Evolutionary conservation across 2,329 filamentous ascomycete species (phyloP).

Genomic region (Pyricularia sp.): DNA sequence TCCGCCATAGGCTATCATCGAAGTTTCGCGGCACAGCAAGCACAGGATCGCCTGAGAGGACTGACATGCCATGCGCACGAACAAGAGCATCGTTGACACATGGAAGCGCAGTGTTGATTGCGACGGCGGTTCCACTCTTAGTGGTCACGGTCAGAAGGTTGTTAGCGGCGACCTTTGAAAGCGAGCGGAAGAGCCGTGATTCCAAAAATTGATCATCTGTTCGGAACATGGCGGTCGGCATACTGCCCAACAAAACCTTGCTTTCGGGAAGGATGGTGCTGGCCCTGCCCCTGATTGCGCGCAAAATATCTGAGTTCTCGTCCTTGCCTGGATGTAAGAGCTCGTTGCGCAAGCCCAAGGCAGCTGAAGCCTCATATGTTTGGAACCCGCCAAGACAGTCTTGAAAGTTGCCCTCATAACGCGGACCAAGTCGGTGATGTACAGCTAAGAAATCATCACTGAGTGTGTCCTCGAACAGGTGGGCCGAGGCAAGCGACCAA

Average conservation of each 20-base stretch:
- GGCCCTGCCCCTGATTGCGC: constrained; percentile 78
- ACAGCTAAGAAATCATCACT: constrained; percentile 91
- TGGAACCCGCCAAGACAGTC: constrained; percentile 93
- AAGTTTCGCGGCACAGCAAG: constrained; percentile 73
- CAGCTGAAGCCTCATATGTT: constrained; percentile 88
- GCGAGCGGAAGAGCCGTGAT: constrained; percentile 62
- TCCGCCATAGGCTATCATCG: constrained; percentile 85
- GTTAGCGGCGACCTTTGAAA: constrained; percentile 63
- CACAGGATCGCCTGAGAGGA: constrained; percentile 75
- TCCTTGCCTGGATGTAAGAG: constrained; percentile 82
- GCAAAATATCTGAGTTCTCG: constrained; percentile 83
- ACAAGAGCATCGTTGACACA: constrained; percentile 84
- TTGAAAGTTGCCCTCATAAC: constrained; percentile 94
- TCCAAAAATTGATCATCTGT: constrained; percentile 74
- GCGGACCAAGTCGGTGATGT: constrained; percentile 78
- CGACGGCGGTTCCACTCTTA: constrained; percentile 67
- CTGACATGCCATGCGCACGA: constrained; percentile 68
- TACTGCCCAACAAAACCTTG: constrained; percentile 73
- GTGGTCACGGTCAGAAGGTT: constrained; percentile 61
- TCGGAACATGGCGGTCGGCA: constrained; percentile 70
- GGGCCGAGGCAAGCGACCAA: constrained; percentile 85
- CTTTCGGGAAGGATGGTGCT: constrained; percentile 72
- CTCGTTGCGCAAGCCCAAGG: constrained; percentile 85
- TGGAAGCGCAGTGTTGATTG: constrained; percentile 80
- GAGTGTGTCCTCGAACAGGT: constrained; percentile 77